phyloP scores from a whole-genome alignment of 257 asterid species.

The Cynanchum wilfordii region DNA sequence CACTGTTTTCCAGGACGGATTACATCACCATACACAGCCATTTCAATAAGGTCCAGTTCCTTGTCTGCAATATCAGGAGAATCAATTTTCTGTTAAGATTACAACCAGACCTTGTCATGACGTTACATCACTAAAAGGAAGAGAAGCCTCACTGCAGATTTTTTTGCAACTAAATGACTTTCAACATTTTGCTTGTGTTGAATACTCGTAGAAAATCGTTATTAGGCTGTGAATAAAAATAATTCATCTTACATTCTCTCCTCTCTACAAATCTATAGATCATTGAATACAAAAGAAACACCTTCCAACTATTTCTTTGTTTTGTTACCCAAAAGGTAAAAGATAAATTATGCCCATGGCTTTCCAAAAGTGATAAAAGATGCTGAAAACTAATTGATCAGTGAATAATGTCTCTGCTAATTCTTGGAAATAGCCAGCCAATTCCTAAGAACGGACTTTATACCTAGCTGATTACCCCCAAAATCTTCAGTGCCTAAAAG shows the following conservation, averaged over 20 bases:
- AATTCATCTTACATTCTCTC: not conserved
- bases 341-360: not conserved
- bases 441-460: not conserved
- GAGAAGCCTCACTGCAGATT: not conserved
- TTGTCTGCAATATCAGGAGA: conserved; percentile 40
- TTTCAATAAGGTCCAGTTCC: conserved; percentile 82
- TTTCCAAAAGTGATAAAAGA: not conserved
- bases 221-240: not conserved
- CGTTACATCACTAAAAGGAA: not conserved
- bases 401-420: not conserved
- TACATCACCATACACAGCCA: conserved; percentile 95
- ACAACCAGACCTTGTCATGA: not conserved
- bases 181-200: not conserved
- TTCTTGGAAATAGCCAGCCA: not conserved
- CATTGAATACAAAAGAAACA: not conserved
- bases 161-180: not conserved
- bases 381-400: not conserved
- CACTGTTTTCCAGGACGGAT: conserved; percentile 89
- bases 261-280: not conserved
- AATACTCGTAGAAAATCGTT: not conserved
- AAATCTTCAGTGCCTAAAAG: not conserved
- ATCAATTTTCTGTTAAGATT: not conserved
- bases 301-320: not conserved
- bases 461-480: not conserved
- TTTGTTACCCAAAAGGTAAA: not conserved